A percentile compares a stretch with the other conserved stretches of the same genome.
Evolutionary conservation across 345 rosid genomes (phyloP).

Genomic region (Camelina laxa): DNA sequence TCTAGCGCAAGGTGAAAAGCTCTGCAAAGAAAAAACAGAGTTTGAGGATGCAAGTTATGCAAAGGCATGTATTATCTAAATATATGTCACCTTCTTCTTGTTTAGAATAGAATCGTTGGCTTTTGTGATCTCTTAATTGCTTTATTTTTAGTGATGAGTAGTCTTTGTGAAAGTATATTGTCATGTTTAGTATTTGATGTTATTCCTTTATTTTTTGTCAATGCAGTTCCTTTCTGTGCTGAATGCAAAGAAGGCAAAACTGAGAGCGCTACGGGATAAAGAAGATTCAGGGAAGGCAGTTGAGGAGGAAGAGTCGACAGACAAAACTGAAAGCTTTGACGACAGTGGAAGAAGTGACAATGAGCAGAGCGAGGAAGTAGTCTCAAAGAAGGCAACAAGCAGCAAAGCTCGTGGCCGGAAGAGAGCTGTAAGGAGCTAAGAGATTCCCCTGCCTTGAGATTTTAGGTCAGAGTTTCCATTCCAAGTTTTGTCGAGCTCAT

Average conservation of each 20-base stretch:
- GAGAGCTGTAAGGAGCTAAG: constrained; percentile 45
- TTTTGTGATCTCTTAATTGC: neutral
- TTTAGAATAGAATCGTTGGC: neutral
- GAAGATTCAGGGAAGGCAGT: constrained; percentile 49
- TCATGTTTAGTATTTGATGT: neutral
- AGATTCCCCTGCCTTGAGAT: neutral
- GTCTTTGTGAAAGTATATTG: neutral
- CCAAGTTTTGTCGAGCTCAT: neutral
- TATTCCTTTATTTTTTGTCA: neutral
- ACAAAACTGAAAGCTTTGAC: constrained; percentile 65
- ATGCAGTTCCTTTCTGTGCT: constrained; percentile 68
- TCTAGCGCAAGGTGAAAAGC: constrained; percentile 66
- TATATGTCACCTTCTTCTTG: constrained; percentile 2
- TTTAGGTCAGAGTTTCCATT: constrained; percentile 2
- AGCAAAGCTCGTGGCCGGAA: constrained; percentile 51
- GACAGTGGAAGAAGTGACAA: constrained; percentile 53
- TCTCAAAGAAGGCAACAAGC: constrained; percentile 44
- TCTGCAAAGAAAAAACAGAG: constrained; percentile 61
- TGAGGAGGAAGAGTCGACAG: constrained; percentile 63
- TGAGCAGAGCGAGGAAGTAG: constrained; percentile 51
- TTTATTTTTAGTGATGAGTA: neutral
- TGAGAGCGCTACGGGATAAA: constrained; percentile 76
- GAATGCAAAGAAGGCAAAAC: constrained; percentile 84
- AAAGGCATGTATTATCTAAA: constrained; percentile 51
- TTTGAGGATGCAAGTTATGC: constrained; percentile 78